Evolutionary conservation across 2,329 filamentous ascomycete species (phyloP).

Genomic region (Kalaharituber pfeilii): DNA sequence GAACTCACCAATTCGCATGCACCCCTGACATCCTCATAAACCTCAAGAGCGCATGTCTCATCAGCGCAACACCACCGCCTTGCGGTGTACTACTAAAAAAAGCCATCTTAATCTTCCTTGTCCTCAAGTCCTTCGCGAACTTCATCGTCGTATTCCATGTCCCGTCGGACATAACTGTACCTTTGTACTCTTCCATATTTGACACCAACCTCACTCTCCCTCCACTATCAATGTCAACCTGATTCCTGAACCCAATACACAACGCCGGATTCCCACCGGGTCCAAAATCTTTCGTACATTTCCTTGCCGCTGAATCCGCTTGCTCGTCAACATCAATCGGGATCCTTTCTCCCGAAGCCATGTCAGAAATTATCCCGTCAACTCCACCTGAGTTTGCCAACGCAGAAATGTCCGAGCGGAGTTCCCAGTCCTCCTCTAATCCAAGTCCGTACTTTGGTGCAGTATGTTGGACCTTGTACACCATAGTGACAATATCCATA

Average conservation of each 20-base stretch:
- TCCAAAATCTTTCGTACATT: constrained; percentile 63
- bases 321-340: constrained; percentile 55
- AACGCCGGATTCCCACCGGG: constrained; percentile 53
- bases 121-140: constrained; percentile 45
- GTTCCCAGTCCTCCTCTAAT: background rate
- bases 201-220: constrained; percentile 45
- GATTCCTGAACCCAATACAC: constrained; percentile 45
- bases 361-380: constrained; percentile 17
- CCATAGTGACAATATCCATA: constrained; percentile 56
- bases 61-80: constrained; percentile 65
- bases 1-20: constrained; percentile 52
- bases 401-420: constrained; percentile 12
- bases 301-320: constrained; percentile 63
- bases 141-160: constrained; percentile 51
- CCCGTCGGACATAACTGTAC: constrained; percentile 38
- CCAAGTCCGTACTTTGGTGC: constrained; percentile 1
- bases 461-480: constrained; percentile 32
- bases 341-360: constrained; percentile 25
- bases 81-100: constrained; percentile 70
- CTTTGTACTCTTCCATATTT: constrained; percentile 37
- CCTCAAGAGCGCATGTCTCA: constrained; percentile 61
- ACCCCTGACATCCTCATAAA: constrained; percentile 50
- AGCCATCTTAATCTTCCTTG: constrained; percentile 48
- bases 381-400: background rate
- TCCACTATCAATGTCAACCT: constrained; percentile 52